Base-by-base conservation (phyloP, 805 yeast species). In the Starmerella tilneyi region DNA sequence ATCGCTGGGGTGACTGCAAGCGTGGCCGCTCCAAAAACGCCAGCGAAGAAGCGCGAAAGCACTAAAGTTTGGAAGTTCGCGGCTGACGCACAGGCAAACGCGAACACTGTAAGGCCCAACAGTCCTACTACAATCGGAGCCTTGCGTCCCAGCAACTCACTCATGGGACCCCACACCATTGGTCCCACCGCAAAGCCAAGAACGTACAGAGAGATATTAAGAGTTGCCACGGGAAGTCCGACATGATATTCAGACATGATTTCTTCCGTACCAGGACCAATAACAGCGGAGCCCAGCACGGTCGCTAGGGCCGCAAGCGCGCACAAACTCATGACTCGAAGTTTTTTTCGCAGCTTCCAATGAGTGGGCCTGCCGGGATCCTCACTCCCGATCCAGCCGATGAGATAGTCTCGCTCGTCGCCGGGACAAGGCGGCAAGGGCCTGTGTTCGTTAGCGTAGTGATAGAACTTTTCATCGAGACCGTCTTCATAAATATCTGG, bases 161-260 rank as follows among this genome's bases (percentile, higher is more conserved):
- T 79, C 26, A 81, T 61, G 5, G 94, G 94, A 24, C 89, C 95
- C 84, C 92, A 86, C 33, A 84, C 57, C 40, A 86, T 68, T 3
- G 96, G 96, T 17, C 96, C 95, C 1, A 84, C 71, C 0, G 95
- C 96, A 63, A 86, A 88, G 8, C 96, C 97, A 32, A 84, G 63
- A 12, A 88, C 95, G 56, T 75, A 88, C 16, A 86, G 68, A 0
- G 96, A 76, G 7, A 84, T 72, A 47, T 84, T 81, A 36, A 89
- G 69, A 15, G 82, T 72, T 9, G 81, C 80, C n/a, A 78, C 86
- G 11, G 76, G 81, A 4, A 57, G 48, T 29, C 82, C 79, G 39
- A 88, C 78, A 48, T 73, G 73, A 63, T 63, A 86, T 30, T 70
- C 63, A 38, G 51, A 65, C 50, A 73, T 67, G 31, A 78, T 60